Evolutionary conservation across 1,284 basidiomycete species (phyloP), one percentile per base, ranked within the genome.

Genomic region (Ustilago cynodontis): DNA sequence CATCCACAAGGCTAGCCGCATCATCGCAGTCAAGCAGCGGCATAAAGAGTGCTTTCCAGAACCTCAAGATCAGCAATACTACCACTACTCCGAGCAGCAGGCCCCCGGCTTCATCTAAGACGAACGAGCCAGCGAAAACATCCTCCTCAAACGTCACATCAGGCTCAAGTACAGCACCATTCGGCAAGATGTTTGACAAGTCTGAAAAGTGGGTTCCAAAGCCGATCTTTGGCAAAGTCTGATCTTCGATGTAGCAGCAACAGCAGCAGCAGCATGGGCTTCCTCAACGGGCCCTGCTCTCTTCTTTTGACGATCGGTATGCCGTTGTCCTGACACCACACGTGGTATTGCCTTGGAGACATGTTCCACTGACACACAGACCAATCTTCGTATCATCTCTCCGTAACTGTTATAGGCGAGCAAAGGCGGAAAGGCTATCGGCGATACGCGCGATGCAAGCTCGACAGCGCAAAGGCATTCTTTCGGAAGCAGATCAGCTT

Each of bases 121-220:
- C n/a, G 28, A 43, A 20, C 41, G 57, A 45, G 22, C 20, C 22
- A 16, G 33, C 47, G 13, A 50, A 31, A 24, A 10, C 22, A 16
- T 11, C 10, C 28, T 22, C 5, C 53, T 24, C 39, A 29, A n/a
- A 26, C 31, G 14, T 24, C 52, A 49, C 51, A 5, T 52, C 69
- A 10, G 49, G 13, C 33, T 39, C 59, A 24, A 53, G 43, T 7
- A 62, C 76, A 16, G 33, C 57, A 20, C 53, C 75, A 2, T 73
- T 74, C 49, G 49, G 60, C 52, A 74, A 71, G 47, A 66, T 77
- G 60, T 77, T 73, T 62, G 75, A 71, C 61, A 82, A 80, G 62
- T 71, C 71, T 51, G 72, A 81, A 66, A 81, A 81, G 79, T 81
- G 79, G 79, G 79, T 81, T 60, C 78, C 78, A 41, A 71, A 58